A percentile compares a stretch with the other conserved stretches of the same genome.
Conservation (phyloP, 768 basidiomycete genomes). For the Tricholoma hemisulphureum region DNA sequence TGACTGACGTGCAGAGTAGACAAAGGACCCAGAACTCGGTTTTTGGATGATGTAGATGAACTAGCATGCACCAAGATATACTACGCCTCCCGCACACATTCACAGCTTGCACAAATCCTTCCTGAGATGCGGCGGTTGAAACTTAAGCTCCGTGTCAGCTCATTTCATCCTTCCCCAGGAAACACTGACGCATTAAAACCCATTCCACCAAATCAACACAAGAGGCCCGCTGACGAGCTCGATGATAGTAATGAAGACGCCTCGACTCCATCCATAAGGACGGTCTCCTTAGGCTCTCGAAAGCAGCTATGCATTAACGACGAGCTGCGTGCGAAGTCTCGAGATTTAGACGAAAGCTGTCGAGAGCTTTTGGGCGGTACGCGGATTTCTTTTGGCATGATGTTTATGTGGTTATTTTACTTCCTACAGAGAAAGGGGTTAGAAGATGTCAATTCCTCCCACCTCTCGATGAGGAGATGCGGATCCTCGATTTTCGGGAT, state of each 20-base stretch:
- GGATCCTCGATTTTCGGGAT: constrained; percentile 82
- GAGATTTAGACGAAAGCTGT: constrained; percentile 86
- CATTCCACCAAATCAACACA: constrained; percentile 2
- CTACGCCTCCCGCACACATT: constrained; percentile 95
- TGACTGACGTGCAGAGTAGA: constrained; percentile 29
- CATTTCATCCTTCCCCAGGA: constrained; percentile 21
- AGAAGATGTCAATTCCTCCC: constrained; percentile 80
- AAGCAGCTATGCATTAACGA: constrained; percentile 94
- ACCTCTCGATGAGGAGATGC: constrained; percentile 58
- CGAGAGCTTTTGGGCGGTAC: constrained; percentile 74
- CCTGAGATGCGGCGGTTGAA: constrained; percentile 79
- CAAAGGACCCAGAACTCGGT: constrained; percentile 24
- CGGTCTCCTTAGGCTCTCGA: constrained; percentile 86
- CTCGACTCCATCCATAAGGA: constrained; percentile 40
- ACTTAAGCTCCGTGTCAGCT: constrained; percentile 36
- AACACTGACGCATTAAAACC: constrained; percentile 7
- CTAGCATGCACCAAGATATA: constrained; percentile 79
- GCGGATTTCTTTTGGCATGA: constrained; percentile 8
- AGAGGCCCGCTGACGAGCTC: constrained; percentile 27
- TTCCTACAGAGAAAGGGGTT: constrained; percentile 52
- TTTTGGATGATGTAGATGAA: constrained; percentile 38
- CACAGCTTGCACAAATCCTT: constrained; percentile 88
- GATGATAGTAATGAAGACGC: constrained; percentile 22
- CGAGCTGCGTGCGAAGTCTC: constrained; percentile 54
- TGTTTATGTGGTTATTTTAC: background rate